Percentiles rank a stretch among this genome's conserved stretches.
Conservation (phyloP, 371 early-diverging fungal species). For the Apophysomyces sp. region DNA sequence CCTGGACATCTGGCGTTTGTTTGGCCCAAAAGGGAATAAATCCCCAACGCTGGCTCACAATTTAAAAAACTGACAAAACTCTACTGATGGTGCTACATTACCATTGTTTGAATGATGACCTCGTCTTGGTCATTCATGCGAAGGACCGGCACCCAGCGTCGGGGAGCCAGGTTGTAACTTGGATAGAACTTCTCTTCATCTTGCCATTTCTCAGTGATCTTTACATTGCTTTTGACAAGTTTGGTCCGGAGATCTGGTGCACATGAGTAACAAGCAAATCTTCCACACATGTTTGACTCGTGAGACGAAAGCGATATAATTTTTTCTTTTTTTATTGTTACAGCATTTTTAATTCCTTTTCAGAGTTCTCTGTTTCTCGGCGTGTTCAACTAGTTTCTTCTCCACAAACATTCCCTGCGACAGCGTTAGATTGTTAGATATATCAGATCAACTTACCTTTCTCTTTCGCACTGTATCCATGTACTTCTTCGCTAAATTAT, state of each 20-base stretch:
- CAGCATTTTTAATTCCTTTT: constrained; percentile 50
- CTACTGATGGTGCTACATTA: too few species aligned
- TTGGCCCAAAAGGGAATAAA: constrained; percentile 59
- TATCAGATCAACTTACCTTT: constrained; percentile 60
- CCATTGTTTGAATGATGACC: constrained; percentile 54
- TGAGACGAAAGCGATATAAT: too few species aligned
- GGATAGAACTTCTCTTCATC: constrained; percentile 41
- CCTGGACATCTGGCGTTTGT: constrained; percentile 35
- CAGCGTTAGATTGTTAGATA: neutral
- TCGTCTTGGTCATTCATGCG: constrained; percentile 31
- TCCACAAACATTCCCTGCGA: constrained; percentile 83
- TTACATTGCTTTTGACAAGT: constrained; percentile 32
- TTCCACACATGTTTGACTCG: constrained; percentile 54
- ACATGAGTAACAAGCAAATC: constrained; percentile 31
- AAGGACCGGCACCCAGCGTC: constrained; percentile 54
- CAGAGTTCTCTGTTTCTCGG: constrained; percentile 92
- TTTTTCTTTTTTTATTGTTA: neutral
- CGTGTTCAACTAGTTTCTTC: constrained; percentile 87
- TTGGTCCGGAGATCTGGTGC: constrained; percentile 30
- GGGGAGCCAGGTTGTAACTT: constrained; percentile 65
- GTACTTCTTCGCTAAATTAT: constrained; percentile 94
- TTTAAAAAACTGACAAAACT: too few species aligned
- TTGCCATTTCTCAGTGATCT: constrained; percentile 32
- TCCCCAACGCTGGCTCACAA: constrained; percentile 57
- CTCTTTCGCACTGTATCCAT: constrained; percentile 94